Conservation (phyloP, 768 basidiomycete species). For the Hypholoma sublateritium region DNA sequence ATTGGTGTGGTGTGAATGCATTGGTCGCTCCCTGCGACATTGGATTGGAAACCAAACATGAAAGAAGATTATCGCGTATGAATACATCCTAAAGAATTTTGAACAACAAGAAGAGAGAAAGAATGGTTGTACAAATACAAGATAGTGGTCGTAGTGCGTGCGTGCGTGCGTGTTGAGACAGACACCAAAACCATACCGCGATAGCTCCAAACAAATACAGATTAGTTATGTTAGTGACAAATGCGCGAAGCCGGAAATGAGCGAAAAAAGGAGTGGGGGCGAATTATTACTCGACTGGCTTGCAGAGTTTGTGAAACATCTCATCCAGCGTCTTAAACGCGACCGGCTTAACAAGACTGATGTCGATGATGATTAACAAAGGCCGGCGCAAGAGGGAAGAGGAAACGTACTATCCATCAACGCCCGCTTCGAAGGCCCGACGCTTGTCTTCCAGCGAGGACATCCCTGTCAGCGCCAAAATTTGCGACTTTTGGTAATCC, state of each 20-base stretch:
- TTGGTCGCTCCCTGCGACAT: too few relatives aligned
- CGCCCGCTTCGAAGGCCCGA: conserved; percentile 87
- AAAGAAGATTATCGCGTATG: neutral
- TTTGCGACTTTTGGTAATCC: conserved; percentile 42
- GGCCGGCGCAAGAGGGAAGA: conserved; percentile 3
- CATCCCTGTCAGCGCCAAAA: conserved; percentile 91
- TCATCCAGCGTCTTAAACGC: conserved; percentile 89
- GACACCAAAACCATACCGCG: too few relatives aligned
- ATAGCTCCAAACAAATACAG: neutral
- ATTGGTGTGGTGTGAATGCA: too few relatives aligned
- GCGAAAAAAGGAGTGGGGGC: neutral
- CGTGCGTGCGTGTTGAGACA: too few relatives aligned
- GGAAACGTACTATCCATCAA: conserved; percentile 89
- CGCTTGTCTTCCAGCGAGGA: conserved; percentile 92
- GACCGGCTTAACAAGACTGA: conserved; percentile 90
- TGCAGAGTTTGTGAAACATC: conserved; percentile 74
- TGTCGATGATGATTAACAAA: neutral
- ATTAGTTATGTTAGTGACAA: neutral
- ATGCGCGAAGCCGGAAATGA: neutral
- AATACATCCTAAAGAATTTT: neutral
- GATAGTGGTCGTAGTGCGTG: neutral
- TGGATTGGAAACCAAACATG: too few relatives aligned
- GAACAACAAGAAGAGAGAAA: neutral
- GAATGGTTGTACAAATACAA: neutral
- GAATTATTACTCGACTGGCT: neutral